Conservation (phyloP, 805 yeast genomes). For the Cyberlindnera veronae region DNA sequence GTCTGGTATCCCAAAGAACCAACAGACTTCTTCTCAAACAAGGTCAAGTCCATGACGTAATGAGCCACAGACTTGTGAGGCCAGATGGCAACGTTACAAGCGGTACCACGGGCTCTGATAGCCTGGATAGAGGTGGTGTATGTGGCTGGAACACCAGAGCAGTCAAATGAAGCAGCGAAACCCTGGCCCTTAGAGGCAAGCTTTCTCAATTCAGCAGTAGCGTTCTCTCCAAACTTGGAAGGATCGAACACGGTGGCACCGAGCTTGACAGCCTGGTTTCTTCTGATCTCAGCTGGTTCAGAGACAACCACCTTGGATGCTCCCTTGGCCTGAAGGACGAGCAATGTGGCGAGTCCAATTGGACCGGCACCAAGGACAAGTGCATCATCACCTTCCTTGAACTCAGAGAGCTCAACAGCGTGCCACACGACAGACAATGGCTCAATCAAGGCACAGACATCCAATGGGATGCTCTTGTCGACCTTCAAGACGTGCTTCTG, state of each 20-base stretch:
- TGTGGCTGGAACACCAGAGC: conserved; percentile 48
- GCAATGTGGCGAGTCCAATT: conserved; percentile 56
- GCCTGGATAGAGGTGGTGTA: conserved; percentile 39
- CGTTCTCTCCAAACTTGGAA: conserved; percentile 29
- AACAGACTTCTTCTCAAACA: conserved; percentile 38
- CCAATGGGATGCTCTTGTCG: conserved; percentile 39
- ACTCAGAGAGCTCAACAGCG: conserved; percentile 46
- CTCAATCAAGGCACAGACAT: conserved; percentile 54
- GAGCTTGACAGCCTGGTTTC: conserved; percentile 50
- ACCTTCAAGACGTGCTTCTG: conserved; percentile 38
- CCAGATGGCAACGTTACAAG: conserved; percentile 49
- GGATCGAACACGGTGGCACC: conserved; percentile 48
- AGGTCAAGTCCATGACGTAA: conserved; percentile 44
- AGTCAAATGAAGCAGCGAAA: conserved; percentile 49
- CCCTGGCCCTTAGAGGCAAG: conserved; percentile 41
- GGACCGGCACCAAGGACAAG: conserved; percentile 66
- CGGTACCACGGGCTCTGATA: conserved; percentile 39
- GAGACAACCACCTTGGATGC: conserved; percentile 49
- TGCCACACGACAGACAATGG: conserved; percentile 63
- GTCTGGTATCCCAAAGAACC: conserved; percentile 45
- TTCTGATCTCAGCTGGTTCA: conserved; percentile 60
- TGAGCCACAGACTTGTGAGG: conserved; percentile 41
- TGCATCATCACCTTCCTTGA: conserved; percentile 42
- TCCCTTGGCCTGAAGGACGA: conserved; percentile 48
- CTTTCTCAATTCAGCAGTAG: conserved; percentile 31